Percentiles rank a stretch among this genome's conserved stretches.
phyloP scores from a whole-genome alignment of 176 grass and related monocot species.

The Cenchrus americanus region DNA sequence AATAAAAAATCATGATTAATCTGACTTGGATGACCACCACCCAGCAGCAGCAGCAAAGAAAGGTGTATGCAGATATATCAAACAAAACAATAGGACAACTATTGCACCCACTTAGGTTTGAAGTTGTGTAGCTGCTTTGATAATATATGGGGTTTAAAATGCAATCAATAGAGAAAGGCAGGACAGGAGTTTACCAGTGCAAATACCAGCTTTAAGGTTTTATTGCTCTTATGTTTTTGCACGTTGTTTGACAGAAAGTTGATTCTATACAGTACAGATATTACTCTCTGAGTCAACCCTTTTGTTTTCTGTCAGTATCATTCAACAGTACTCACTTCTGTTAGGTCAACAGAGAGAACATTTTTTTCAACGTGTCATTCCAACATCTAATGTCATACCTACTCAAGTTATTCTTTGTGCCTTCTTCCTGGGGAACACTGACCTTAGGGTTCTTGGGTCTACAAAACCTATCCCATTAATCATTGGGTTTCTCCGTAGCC shows the following conservation, averaged over 20 bases:
- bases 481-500: background rate
- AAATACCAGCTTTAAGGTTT: constrained; percentile 1
- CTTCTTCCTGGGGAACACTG: background rate
- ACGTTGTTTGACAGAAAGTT: background rate
- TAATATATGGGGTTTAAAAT: background rate
- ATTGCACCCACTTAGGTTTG: background rate
- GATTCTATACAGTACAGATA: background rate
- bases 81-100: background rate
- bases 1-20: constrained; percentile 13
- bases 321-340: background rate
- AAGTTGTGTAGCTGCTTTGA: background rate
- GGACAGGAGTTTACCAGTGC: background rate
- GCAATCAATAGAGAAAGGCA: background rate
- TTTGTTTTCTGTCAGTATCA: constrained; percentile 20
- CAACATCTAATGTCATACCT: background rate
- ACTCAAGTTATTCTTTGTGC: background rate
- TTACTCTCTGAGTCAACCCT: background rate
- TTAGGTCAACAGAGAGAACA: background rate
- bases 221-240: background rate
- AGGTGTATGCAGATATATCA: background rate
- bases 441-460: background rate
- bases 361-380: background rate
- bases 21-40: constrained; percentile 7
- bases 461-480: background rate
- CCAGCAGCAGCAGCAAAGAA: background rate